Conservation (phyloP, 345 rosid genomes). For the Cardamine chenopodiifolia region DNA sequence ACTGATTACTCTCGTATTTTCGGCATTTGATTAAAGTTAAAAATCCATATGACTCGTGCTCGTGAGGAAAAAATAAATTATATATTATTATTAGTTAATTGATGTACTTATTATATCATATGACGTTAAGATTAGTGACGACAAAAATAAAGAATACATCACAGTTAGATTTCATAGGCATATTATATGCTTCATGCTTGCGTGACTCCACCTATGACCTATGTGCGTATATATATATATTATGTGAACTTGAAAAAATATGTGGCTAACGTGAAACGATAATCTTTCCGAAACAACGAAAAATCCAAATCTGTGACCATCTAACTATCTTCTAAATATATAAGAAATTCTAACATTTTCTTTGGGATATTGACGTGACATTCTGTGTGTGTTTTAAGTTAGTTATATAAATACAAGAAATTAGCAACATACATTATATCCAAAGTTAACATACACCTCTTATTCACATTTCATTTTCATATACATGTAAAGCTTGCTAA, state of each 20-base stretch:
- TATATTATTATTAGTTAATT: not conserved
- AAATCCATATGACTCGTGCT: constrained; percentile 16
- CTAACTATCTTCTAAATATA: not conserved
- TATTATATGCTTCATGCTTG: constrained; percentile 28
- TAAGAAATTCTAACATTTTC: too few species aligned
- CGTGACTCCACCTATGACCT: constrained; percentile 28
- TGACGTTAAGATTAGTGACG: constrained; percentile 17
- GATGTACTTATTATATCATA: not conserved
- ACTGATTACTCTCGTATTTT: not conserved
- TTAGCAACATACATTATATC: not conserved
- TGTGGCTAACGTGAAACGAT: constrained; percentile 40
- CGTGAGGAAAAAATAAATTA: not conserved
- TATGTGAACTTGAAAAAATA: constrained; percentile 22
- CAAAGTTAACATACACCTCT: not conserved
- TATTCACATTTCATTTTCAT: constrained; percentile 7
- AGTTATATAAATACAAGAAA: not conserved
- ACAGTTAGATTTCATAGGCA: constrained; percentile 19
- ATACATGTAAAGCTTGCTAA: not conserved
- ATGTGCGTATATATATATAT: not conserved
- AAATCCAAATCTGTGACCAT: constrained; percentile 24
- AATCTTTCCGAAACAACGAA: constrained; percentile 22
- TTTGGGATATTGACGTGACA: not conserved
- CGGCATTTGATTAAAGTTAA: not conserved
- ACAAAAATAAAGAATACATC: not conserved
- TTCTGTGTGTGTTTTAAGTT: not conserved